A percentile compares a stretch with the other conserved stretches of the same genome.
These are phyloP conservation scores for Nakataea oryzae DNA, from an alignment of 2,329 filamentous ascomycete species.

Conservation along the genomic window DNA sequence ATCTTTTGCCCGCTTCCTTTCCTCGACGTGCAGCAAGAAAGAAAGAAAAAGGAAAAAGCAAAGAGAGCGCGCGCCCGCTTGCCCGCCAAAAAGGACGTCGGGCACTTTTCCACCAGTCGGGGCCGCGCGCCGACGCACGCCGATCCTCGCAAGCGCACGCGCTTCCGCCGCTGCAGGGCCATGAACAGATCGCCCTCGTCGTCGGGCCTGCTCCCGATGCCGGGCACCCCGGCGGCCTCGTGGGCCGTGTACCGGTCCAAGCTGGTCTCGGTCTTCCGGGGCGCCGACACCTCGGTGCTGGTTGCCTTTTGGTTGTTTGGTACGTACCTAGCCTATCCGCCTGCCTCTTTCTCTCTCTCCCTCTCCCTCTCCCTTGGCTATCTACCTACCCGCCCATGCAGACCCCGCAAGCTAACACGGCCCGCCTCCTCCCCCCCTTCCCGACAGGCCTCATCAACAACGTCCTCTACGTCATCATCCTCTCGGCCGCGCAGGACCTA, in stretches of 20 bases:
- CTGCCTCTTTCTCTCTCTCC: neutral
- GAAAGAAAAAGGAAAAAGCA: too few species aligned
- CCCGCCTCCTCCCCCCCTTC: neutral
- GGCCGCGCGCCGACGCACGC: too few species aligned
- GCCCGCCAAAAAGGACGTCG: too few species aligned
- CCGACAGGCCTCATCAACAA: constrained; percentile 79
- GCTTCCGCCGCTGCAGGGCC: too few species aligned
- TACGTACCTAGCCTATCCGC: too few species aligned
- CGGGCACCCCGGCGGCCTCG: constrained; percentile 50
- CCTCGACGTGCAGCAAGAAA: too few species aligned
- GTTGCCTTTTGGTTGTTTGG: constrained; percentile 91
- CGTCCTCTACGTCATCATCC: constrained; percentile 93
- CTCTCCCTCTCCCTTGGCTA: too few species aligned
- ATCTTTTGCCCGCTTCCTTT: too few species aligned
- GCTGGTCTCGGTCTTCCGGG: constrained; percentile 50
- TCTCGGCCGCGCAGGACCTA: constrained; percentile 89
- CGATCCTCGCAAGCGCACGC: too few species aligned
- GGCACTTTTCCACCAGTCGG: too few species aligned
- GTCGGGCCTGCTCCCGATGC: constrained; percentile 42
- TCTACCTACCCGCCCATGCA: neutral
- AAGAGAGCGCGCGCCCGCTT: too few species aligned
- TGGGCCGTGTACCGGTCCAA: constrained; percentile 66
- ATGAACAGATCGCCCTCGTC: constrained; percentile 28
- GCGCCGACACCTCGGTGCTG: constrained; percentile 61
- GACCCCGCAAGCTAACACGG: neutral